Evolutionary conservation across 2,329 filamentous ascomycete genomes (phyloP), one percentile per base, ranked within the genome.

Genomic region (Penicillium brevicompactum): DNA sequence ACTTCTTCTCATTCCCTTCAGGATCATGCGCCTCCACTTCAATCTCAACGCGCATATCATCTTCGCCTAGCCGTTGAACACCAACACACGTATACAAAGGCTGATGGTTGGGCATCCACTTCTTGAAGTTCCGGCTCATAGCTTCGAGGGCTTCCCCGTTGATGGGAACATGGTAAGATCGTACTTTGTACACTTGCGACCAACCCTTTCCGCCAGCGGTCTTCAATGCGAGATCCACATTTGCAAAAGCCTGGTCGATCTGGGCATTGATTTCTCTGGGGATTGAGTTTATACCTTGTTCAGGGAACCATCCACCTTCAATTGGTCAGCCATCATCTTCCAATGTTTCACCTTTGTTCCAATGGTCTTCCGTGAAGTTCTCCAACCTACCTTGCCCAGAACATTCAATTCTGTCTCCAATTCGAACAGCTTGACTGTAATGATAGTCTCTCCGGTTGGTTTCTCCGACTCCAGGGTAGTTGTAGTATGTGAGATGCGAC

Each of bases 21-120:
- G 60, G 58, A 55, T 75, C 76, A 68, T 80, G 70, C 1, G 82
- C 81, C 8, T 73, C 71, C 9, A 84, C 82, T 67, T 87, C 84
- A 67, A 87, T 82, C 70, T 87, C 84, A 3, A 87, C 76, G 21
- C 73, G 67, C 84, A 87, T 87, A 31, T 74, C 76, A 27, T 77
- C 74, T 53, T 74, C 67, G 0, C 72, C 82, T 6, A 87, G 65
- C 32, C 70, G 61, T 1, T 70, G 61, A 1, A 86, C 83, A 0
- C 80, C 82, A 34, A 34, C 32, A 34, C 32, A 34, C 5, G 32
- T 34, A 34, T 34, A 34, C 32, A 34, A 34, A 0, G 83, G 82
- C 55, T 77, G 64, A 60, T 85, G 81, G 31, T 79, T 63, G 0
- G 82, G 82, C 70, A 82, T 78, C 68, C 77, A 83, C 58, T 78